Percentiles rank a stretch among this genome's conserved stretches.
These are phyloP conservation scores for Rhizopogon roseolus DNA, from an alignment of 768 basidiomycete species.

Conservation along the genomic window DNA sequence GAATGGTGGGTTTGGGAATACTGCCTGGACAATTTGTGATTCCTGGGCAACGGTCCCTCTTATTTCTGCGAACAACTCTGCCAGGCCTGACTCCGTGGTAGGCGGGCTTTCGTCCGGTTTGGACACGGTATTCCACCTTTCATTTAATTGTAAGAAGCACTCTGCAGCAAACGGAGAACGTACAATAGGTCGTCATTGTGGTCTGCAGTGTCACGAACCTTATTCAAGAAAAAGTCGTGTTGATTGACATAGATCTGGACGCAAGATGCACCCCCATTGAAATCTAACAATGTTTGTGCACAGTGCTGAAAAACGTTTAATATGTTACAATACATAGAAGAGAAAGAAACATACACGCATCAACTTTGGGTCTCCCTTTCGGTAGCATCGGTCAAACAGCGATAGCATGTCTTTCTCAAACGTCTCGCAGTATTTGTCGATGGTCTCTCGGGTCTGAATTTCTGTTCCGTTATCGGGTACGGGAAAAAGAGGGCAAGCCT, in stretches of 20 bases:
- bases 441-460: conserved; percentile 75
- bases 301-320: conserved; percentile 66
- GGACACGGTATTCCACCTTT: conserved; percentile 77
- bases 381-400: conserved; percentile 92
- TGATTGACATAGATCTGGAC: conserved; percentile 99
- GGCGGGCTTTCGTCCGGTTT: conserved; percentile 79
- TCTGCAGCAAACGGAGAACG: conserved; percentile 12
- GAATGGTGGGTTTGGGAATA: conserved; percentile 92
- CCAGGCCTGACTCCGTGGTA: conserved; percentile 71
- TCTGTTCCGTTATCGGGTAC: not conserved
- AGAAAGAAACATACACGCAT: conserved; percentile 74
- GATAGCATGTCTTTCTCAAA: conserved; percentile 99
- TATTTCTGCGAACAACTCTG: conserved; percentile 82
- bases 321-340: conserved; percentile 7
- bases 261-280: conserved; percentile 95
- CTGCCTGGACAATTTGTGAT: conserved; percentile 96
- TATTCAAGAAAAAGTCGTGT: conserved; percentile 99
- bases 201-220: conserved; percentile 62
- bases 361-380: conserved; percentile 97
- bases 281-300: conserved; percentile 92
- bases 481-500: not conserved
- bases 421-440: conserved; percentile 97
- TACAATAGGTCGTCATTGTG: conserved; percentile 55
- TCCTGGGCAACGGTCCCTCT: conserved; percentile 90
- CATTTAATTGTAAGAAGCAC: not conserved